Percentiles rank a stretch among this genome's conserved stretches.
phyloP scores from a whole-genome alignment of 768 basidiomycete species.

The Glaciozyma martinii region DNA sequence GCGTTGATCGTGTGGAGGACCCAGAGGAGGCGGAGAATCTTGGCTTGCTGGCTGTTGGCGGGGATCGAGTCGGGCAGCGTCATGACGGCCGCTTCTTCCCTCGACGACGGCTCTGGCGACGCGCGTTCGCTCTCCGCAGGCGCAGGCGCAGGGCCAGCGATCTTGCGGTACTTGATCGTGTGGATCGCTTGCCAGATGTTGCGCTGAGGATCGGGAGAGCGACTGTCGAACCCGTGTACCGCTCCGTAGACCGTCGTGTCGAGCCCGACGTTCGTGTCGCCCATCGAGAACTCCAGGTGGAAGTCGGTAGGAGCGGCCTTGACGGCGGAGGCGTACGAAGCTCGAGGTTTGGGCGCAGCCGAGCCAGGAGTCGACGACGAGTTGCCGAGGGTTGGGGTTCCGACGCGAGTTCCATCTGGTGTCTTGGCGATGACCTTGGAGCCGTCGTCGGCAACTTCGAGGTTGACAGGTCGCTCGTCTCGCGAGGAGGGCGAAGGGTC shows the following conservation, averaged over 20 bases:
- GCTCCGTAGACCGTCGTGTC: constrained; percentile 94
- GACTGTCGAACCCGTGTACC: constrained; percentile 74
- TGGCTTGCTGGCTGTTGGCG: constrained; percentile 73
- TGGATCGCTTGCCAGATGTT: constrained; percentile 72
- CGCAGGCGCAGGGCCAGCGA: constrained; percentile 48
- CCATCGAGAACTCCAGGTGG: constrained; percentile 94
- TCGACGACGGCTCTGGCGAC: constrained; percentile 7
- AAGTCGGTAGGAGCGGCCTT: constrained; percentile 89
- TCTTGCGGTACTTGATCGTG: constrained; percentile 86
- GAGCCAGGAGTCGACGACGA: constrained; percentile 37
- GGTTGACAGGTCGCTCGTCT: constrained; percentile 32
- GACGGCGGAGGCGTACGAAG: constrained; percentile 86
- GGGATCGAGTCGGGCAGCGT: constrained; percentile 64
- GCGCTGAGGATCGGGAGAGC: constrained; percentile 32
- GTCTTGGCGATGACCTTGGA: constrained; percentile 93
- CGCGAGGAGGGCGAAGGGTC: constrained; percentile 2
- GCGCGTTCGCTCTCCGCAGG: constrained; percentile 20
- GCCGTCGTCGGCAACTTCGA: constrained; percentile 43
- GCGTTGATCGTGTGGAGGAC: constrained; percentile 76
- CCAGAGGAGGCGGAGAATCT: constrained; percentile 80
- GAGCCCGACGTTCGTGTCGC: constrained; percentile 69
- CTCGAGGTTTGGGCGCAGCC: constrained; percentile 16
- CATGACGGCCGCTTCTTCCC: constrained; percentile 52
- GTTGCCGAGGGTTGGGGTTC: constrained; percentile 64
- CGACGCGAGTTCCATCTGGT: constrained; percentile 87